These are phyloP conservation scores for Claviceps quebecensis DNA, from an alignment of 2,329 filamentous ascomycete species.

Conservation along the genomic window DNA sequence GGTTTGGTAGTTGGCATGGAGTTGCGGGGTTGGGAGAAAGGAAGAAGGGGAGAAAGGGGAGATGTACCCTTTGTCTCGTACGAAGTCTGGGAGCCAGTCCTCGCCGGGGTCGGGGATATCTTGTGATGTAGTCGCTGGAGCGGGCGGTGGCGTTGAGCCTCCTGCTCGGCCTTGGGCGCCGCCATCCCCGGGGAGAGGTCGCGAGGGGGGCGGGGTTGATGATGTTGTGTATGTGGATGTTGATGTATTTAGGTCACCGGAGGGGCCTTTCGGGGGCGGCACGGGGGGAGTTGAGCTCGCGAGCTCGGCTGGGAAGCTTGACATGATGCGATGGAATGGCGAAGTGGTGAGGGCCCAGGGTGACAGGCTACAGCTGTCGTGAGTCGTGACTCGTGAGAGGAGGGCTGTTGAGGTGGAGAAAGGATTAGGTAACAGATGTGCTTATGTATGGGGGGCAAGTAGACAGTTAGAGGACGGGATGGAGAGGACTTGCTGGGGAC, in stretches of 20 bases:
- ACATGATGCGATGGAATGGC: constrained; percentile 10
- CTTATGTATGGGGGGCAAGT: too few relatives aligned
- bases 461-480: too few relatives aligned
- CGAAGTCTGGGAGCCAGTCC: constrained; percentile 62
- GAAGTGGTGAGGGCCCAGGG: neutral
- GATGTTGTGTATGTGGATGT: constrained; percentile 38
- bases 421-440: too few relatives aligned
- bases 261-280: constrained; percentile 58
- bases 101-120: constrained; percentile 45
- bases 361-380: neutral
- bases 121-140: constrained; percentile 8
- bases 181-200: neutral
- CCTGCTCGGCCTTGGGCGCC: constrained; percentile 7
- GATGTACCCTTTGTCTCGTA: constrained; percentile 70
- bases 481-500: too few relatives aligned
- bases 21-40: too few relatives aligned
- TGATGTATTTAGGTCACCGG: constrained; percentile 41
- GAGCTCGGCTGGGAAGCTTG: constrained; percentile 16
- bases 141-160: constrained; percentile 12
- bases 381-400: neutral
- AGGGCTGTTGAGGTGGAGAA: too few relatives aligned
- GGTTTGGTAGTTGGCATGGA: too few relatives aligned
- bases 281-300: constrained; percentile 39
- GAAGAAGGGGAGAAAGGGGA: constrained; percentile 10
- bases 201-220: constrained; percentile 7